Evolutionary conservation across 164 flowering plant genomes (phyloP).

Genomic region (Tetrastigma voinierianum): DNA sequence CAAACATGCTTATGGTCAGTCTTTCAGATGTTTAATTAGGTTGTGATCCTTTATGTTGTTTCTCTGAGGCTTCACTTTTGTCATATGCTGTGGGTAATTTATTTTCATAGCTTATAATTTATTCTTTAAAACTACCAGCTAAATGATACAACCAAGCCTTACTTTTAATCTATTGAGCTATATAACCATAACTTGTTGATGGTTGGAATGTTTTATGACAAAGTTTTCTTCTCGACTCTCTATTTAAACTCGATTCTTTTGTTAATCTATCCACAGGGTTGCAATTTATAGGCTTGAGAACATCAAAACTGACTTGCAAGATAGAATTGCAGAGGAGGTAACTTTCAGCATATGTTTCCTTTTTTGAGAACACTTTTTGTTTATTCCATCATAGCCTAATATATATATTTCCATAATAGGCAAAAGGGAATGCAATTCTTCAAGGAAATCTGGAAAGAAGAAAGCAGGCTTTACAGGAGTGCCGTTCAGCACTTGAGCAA

Average conservation of each 20-base stretch:
- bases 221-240: neutral
- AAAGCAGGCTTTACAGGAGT: conserved; percentile 67
- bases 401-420: conserved; percentile 33
- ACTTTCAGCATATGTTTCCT: neutral
- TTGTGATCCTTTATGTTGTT: no score
- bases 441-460: conserved; percentile 54
- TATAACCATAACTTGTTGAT: neutral
- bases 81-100: no score
- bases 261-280: conserved; percentile 35
- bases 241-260: conserved; percentile 8
- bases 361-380: neutral
- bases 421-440: conserved; percentile 51
- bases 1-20: no score
- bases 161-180: no score
- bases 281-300: conserved; percentile 69
- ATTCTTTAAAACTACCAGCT: no score
- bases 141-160: no score
- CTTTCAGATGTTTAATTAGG: no score
- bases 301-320: conserved; percentile 54
- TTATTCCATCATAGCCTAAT: neutral
- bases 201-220: no score
- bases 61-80: no score
- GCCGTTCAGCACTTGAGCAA: conserved; percentile 77
- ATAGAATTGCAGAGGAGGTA: conserved; percentile 74
- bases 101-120: no score